Evolutionary conservation across 257 asterid species (phyloP).

Genomic region (Jaltomata sinuosa): DNA sequence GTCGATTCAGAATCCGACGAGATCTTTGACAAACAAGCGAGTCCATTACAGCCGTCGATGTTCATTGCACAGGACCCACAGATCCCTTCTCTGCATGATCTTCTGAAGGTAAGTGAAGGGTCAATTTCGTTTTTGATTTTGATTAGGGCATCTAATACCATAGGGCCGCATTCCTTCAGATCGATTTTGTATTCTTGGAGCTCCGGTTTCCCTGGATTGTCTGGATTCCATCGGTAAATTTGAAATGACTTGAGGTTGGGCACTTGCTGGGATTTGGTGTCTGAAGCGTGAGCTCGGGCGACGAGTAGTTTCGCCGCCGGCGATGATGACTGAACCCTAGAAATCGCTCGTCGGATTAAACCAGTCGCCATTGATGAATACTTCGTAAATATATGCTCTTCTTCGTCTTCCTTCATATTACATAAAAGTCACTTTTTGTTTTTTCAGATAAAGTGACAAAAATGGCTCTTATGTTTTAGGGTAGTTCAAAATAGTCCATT

Average conservation of each 20-base stretch:
- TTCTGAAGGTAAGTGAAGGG: slow-evolving; percentile 71
- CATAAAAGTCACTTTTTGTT: not conserved
- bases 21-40: slow-evolving; percentile 80
- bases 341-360: slow-evolving; percentile 56
- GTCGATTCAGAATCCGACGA: slow-evolving; percentile 32
- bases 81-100: slow-evolving; percentile 95
- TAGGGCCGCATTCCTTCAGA: slow-evolving; percentile 77
- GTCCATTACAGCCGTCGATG: slow-evolving; percentile 68
- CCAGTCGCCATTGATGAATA: slow-evolving; percentile 58
- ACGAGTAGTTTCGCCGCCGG: slow-evolving; percentile 36
- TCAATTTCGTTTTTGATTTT: slow-evolving; percentile 89
- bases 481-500: not conserved
- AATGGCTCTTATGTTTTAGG: not conserved
- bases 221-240: slow-evolving; percentile 97
- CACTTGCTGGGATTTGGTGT: slow-evolving; percentile 27
- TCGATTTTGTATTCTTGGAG: slow-evolving; percentile 46
- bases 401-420: not conserved
- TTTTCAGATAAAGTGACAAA: not conserved
- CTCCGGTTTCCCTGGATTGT: slow-evolving; percentile 55
- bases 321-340: slow-evolving; percentile 33
- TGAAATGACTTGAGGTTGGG: slow-evolving; percentile 61
- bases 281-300: slow-evolving; percentile 43
- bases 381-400: not conserved
- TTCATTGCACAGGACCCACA: slow-evolving; percentile 98
- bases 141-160: slow-evolving; percentile 78